phyloP scores from a whole-genome alignment of 1,284 basidiomycete genomes.

The Ustilago loliicola region DNA sequence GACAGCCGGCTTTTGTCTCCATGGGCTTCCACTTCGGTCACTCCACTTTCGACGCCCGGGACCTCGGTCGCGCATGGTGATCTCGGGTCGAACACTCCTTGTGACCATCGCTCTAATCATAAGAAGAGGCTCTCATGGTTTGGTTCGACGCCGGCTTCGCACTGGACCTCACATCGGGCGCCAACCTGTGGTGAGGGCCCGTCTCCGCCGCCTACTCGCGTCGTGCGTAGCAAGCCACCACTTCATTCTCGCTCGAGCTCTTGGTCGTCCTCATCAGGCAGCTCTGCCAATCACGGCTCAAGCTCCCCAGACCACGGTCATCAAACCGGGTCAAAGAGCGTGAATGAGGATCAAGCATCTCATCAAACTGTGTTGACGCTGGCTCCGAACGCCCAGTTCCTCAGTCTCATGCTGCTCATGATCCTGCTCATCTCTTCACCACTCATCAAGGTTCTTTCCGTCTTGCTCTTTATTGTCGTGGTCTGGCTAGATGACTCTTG shows the following conservation, averaged over 20 bases:
- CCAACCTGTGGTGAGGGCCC: constrained; percentile 1
- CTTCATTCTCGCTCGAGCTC: constrained; percentile 11
- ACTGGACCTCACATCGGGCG: constrained; percentile 14
- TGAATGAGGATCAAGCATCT: not conserved
- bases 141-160: constrained; percentile 22
- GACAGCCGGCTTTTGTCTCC: constrained; percentile 25
- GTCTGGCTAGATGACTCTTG: constrained; percentile 23
- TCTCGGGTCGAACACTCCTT: not conserved
- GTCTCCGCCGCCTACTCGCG: constrained; percentile 8
- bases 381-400: constrained; percentile 39
- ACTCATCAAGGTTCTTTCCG: constrained; percentile 50
- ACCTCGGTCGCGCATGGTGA: constrained; percentile 25
- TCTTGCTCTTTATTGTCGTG: constrained; percentile 31
- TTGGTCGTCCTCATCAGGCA: constrained; percentile 15
- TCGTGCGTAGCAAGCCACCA: not conserved
- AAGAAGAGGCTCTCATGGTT: constrained; percentile 37
- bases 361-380: constrained; percentile 1
- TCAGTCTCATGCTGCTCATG: constrained; percentile 42
- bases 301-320: not conserved
- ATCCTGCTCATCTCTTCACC: constrained; percentile 49
- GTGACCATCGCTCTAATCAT: not conserved
- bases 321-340: not conserved
- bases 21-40: constrained; percentile 16
- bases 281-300: not conserved
- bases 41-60: constrained; percentile 23